Evolutionary conservation across 768 basidiomycete species (phyloP).

Genomic region (Mycena latifolia): DNA sequence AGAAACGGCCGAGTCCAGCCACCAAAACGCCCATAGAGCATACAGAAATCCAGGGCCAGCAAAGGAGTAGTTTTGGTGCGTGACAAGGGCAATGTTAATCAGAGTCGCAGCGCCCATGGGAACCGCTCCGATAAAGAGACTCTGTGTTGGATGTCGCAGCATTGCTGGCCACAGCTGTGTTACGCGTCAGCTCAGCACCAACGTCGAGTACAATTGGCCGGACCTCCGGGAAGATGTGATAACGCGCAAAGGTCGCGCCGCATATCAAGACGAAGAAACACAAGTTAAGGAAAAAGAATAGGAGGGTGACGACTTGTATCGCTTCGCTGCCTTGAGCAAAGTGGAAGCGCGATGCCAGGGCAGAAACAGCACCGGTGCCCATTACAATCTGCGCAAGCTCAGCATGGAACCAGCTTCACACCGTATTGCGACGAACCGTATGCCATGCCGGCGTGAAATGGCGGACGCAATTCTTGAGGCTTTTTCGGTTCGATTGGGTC

Average conservation of each 20-base stretch:
- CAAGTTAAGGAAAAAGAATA: conserved; percentile 61
- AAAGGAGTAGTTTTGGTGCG: conserved; percentile 56
- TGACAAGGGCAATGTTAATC: conserved; percentile 56
- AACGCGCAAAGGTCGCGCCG: conserved; percentile 53
- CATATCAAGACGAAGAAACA: conserved; percentile 59
- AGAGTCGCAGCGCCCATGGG: conserved; percentile 70
- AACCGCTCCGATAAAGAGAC: conserved; percentile 56
- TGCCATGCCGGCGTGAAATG: conserved; percentile 71
- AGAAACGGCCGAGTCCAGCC: conserved; percentile 68
- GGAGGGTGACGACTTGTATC: conserved; percentile 54
- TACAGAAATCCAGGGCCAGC: conserved; percentile 65
- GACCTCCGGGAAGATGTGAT: conserved; percentile 51
- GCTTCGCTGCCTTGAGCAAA: conserved; percentile 54
- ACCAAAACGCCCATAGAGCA: conserved; percentile 71
- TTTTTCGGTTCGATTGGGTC: conserved; percentile 39
- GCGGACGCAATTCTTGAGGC: conserved; percentile 51
- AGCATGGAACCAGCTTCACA: background rate
- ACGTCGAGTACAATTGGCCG: background rate
- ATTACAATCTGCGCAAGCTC: conserved; percentile 49
- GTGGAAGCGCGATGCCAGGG: conserved; percentile 62
- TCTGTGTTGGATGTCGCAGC: conserved; percentile 62
- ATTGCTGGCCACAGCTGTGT: conserved; percentile 54
- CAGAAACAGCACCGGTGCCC: conserved; percentile 66
- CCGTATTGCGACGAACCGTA: conserved; percentile 40
- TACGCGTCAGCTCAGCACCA: background rate